Percentiles rank a stretch among this genome's conserved stretches.
Evolutionary conservation across 2,329 filamentous ascomycete genomes (phyloP).

Genomic region (Aspergillus bombycis): DNA sequence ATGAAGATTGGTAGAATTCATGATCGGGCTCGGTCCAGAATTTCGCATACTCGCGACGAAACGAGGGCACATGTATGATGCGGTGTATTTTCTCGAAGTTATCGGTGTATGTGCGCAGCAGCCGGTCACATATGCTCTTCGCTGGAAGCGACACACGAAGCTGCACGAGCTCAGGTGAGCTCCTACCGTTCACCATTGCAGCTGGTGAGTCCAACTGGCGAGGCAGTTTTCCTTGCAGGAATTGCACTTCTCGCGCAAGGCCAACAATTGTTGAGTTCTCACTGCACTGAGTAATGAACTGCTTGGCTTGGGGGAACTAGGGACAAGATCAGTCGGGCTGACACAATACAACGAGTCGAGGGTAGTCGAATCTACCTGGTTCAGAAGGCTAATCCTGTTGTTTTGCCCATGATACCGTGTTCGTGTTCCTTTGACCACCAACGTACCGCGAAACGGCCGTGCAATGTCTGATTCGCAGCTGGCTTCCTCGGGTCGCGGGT

Average conservation of each 20-base stretch:
- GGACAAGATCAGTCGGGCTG: background rate
- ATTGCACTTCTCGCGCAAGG: constrained; percentile 29
- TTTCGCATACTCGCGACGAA: constrained; percentile 17
- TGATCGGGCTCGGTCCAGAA: constrained; percentile 19
- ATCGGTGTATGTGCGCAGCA: constrained; percentile 20
- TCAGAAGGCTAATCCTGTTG: constrained; percentile 22
- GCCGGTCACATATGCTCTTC: constrained; percentile 20
- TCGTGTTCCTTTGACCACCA: constrained; percentile 26
- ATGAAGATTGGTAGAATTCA: constrained; percentile 11
- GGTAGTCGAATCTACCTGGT: constrained; percentile 13
- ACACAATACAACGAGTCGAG: background rate
- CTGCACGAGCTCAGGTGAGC: constrained; percentile 20
- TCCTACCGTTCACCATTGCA: constrained; percentile 17
- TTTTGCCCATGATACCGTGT: constrained; percentile 28
- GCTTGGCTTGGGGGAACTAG: constrained; percentile 26
- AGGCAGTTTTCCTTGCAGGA: constrained; percentile 24
- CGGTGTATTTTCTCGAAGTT: constrained; percentile 25
- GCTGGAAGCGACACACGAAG: constrained; percentile 18
- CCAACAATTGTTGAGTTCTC: constrained; percentile 19
- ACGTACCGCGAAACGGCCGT: constrained; percentile 16
- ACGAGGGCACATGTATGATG: constrained; percentile 26
- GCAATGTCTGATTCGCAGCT: constrained; percentile 2
- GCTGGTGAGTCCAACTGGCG: constrained; percentile 15
- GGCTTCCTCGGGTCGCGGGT: background rate
- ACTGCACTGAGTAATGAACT: constrained; percentile 25